Evolutionary conservation across 768 basidiomycete genomes (phyloP).

Genomic region (Filobasidium floriforme): DNA sequence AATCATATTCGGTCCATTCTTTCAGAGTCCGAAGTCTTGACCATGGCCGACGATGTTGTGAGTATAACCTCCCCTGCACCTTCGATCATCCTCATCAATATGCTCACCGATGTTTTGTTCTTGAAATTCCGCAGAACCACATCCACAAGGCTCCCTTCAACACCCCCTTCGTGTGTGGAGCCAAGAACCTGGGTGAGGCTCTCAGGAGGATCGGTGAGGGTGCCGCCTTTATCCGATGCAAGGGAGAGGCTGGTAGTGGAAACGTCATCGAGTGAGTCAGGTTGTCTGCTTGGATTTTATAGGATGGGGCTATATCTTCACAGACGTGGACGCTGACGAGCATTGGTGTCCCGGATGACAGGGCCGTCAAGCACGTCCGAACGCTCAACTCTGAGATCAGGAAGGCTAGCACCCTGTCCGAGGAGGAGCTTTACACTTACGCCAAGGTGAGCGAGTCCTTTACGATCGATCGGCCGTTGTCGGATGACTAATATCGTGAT

Average conservation of each 20-base stretch:
- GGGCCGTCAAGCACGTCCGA: constrained; percentile 83
- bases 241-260: constrained; percentile 55
- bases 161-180: constrained; percentile 87
- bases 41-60: constrained; percentile 73
- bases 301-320: too few relatives aligned
- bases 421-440: constrained; percentile 87
- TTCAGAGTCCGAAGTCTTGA: constrained; percentile 59
- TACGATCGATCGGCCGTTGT: too few relatives aligned
- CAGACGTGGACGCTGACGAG: too few relatives aligned
- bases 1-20: background rate
- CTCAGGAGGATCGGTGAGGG: constrained; percentile 93
- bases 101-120: background rate
- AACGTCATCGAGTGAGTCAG: constrained; percentile 46
- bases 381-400: constrained; percentile 76
- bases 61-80: background rate
- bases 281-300: background rate
- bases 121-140: constrained; percentile 62
- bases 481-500: too few relatives aligned
- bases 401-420: constrained; percentile 75
- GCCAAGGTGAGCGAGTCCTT: constrained; percentile 53
- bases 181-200: constrained; percentile 78
- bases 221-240: constrained; percentile 93
- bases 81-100: background rate
- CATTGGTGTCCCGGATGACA: background rate
- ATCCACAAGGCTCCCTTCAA: constrained; percentile 96